These are phyloP conservation scores for Hemerocallis citrina DNA, from an alignment of 106 monocot genomes.

Conservation along the genomic window DNA sequence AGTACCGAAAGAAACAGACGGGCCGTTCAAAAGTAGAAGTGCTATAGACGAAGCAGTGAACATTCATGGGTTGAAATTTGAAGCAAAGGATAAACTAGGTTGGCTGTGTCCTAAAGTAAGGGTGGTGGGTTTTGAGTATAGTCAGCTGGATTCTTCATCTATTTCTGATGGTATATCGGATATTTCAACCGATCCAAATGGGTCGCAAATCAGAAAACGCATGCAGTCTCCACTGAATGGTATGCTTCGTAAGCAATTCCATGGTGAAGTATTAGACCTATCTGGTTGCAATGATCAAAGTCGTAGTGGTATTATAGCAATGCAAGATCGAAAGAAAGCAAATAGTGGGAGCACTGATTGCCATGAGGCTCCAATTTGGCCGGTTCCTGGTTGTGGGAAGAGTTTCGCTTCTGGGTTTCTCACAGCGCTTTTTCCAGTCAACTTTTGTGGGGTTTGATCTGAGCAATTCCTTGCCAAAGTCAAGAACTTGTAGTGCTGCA, in stretches of 20 bases:
- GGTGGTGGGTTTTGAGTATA: constrained; percentile 72
- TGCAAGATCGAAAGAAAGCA: constrained; percentile 54
- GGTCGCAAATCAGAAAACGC: constrained; percentile 48
- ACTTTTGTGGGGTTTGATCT: constrained; percentile 3
- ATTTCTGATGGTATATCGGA: background rate
- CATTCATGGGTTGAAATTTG: constrained; percentile 35
- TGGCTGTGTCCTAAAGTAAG: constrained; percentile 27
- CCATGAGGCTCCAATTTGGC: constrained; percentile 10
- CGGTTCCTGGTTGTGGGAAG: background rate
- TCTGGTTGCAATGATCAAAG: constrained; percentile 10
- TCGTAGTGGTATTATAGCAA: constrained; percentile 6
- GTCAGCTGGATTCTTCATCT: constrained; percentile 14
- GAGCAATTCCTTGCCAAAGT: constrained; percentile 1
- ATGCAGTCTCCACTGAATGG: constrained; percentile 61
- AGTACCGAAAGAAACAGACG: constrained; percentile 14
- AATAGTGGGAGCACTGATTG: constrained; percentile 28
- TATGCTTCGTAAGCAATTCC: constrained; percentile 38
- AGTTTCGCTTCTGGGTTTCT: constrained; percentile 17
- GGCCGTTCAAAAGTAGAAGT: constrained; percentile 13
- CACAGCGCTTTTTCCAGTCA: constrained; percentile 29
- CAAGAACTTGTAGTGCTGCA: constrained; percentile 6
- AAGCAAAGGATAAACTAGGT: constrained; percentile 25
- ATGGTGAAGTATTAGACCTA: constrained; percentile 51
- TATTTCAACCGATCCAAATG: constrained; percentile 19
- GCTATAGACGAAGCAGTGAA: constrained; percentile 20